Evolutionary conservation across 2,329 filamentous ascomycete species (phyloP).

Genomic region (Magnaporthiopsis incrustans): DNA sequence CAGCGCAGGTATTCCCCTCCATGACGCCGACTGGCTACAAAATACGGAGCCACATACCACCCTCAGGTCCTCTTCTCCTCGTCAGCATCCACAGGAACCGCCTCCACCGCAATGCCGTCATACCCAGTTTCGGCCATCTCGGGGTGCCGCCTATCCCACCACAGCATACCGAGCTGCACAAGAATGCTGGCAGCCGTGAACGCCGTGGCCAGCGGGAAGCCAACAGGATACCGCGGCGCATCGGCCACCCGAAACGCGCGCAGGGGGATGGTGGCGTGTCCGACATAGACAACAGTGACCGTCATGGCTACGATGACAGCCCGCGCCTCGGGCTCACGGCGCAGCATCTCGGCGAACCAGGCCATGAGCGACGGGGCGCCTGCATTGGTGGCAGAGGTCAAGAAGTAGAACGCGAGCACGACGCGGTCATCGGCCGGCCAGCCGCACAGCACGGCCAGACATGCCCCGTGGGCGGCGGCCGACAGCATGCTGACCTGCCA

Average conservation of each 20-base stretch:
- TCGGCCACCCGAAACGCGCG: slow-evolving; percentile 27
- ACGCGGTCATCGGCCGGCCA: slow-evolving; percentile 25
- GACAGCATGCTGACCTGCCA: slow-evolving; percentile 28
- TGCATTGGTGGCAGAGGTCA: slow-evolving; percentile 26
- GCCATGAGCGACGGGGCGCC: slow-evolving; percentile 26
- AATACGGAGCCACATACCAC: no score
- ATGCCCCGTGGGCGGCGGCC: slow-evolving; percentile 20
- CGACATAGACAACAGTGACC: slow-evolving; percentile 29
- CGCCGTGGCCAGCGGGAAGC: slow-evolving; percentile 26
- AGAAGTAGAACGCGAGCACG: slow-evolving; percentile 27
- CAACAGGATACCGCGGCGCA: slow-evolving; percentile 26
- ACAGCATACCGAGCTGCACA: slow-evolving; percentile 23
- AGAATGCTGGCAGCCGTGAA: slow-evolving; percentile 24
- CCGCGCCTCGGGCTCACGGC: slow-evolving; percentile 27
- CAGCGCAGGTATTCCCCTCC: no score
- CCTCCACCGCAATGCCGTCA: not conserved
- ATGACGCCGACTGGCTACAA: no score
- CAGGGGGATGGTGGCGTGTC: slow-evolving; percentile 29
- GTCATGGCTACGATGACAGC: slow-evolving; percentile 27
- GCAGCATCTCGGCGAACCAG: slow-evolving; percentile 24
- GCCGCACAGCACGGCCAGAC: slow-evolving; percentile 23
- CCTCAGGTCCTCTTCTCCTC: not conserved
- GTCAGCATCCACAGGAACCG: not conserved
- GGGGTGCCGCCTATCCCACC: slow-evolving; percentile 19
- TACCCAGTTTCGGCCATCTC: slow-evolving; percentile 8